Evolutionary conservation across 2,329 filamentous ascomycete genomes (phyloP).

Genomic region (Fusarium decemcellulare): DNA sequence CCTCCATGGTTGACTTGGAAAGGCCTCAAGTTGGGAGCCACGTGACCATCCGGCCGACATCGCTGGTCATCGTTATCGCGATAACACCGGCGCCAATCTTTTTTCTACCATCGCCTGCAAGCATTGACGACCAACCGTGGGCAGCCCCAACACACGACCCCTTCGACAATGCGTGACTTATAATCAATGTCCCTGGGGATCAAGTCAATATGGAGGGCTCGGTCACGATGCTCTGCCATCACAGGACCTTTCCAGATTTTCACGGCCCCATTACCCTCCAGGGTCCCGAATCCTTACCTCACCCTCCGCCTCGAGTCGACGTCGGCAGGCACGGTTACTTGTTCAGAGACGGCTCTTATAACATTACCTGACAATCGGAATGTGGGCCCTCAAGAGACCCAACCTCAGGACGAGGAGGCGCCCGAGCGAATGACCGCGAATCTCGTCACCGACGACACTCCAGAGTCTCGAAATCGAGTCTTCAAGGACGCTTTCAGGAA

Average conservation of each 20-base stretch:
- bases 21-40: neutral
- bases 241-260: slow-evolving; percentile 39
- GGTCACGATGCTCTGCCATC: slow-evolving; percentile 51
- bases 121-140: slow-evolving; percentile 26
- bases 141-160: slow-evolving; percentile 14
- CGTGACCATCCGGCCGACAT: slow-evolving; percentile 34
- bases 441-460: slow-evolving; percentile 24
- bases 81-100: slow-evolving; percentile 39
- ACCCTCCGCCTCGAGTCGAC: slow-evolving; percentile 40
- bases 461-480: slow-evolving; percentile 44
- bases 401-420: neutral
- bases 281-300: slow-evolving; percentile 27
- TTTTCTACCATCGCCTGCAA: slow-evolving; percentile 33
- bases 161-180: slow-evolving; percentile 54
- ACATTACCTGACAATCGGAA: neutral
- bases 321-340: slow-evolving; percentile 3
- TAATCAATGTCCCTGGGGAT: slow-evolving; percentile 64
- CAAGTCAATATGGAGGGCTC: slow-evolving; percentile 59
- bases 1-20: no score
- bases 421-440: slow-evolving; percentile 27
- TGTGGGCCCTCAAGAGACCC: slow-evolving; percentile 12
- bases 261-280: slow-evolving; percentile 37
- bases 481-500: slow-evolving; percentile 49
- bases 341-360: slow-evolving; percentile 16
- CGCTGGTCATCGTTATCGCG: slow-evolving; percentile 31